Evolutionary conservation across 352 stramenopile species (phyloP).

Genomic region (Phytophthora europaea): DNA sequence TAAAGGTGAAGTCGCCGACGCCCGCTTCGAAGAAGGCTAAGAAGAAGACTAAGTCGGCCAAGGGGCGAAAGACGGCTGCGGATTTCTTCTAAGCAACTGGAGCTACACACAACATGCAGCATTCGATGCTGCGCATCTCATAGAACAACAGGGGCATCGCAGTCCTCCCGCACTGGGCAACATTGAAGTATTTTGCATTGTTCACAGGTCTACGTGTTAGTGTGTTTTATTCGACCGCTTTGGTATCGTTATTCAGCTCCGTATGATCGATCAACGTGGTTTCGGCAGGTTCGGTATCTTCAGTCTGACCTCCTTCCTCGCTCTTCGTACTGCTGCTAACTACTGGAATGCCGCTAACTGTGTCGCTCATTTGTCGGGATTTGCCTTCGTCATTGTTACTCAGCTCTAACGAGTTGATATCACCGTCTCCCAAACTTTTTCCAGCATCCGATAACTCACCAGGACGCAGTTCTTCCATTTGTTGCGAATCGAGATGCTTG

Average conservation of each 20-base stretch:
- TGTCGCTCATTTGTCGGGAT: not conserved
- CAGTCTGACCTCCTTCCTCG: not conserved
- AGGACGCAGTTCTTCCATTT: not conserved
- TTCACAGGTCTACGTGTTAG: not conserved
- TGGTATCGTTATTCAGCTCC: conserved; percentile 1
- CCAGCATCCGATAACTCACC: not conserved
- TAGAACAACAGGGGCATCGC: conserved; percentile 30
- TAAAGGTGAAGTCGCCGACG: conserved; percentile 58
- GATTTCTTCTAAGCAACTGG: conserved; percentile 73
- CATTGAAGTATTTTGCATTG: conserved; percentile 45
- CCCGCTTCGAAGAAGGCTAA: conserved; percentile 50
- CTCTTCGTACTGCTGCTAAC: not conserved
- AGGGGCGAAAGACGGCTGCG: conserved; percentile 69
- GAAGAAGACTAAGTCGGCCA: conserved; percentile 49
- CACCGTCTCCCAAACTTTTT: not conserved
- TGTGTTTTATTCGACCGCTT: not conserved
- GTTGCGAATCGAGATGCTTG: not conserved
- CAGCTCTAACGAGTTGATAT: not conserved
- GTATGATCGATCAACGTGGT: not conserved
- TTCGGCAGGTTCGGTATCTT: not conserved
- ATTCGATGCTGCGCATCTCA: conserved; percentile 28
- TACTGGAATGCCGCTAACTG: not conserved
- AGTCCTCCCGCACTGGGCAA: conserved; percentile 18
- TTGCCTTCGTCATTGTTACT: not conserved
- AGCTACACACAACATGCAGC: conserved; percentile 9